Evolutionary conservation across 2,329 filamentous ascomycete genomes (phyloP), one percentile per base, ranked within the genome.

Genomic region (Knufia fluminis): DNA sequence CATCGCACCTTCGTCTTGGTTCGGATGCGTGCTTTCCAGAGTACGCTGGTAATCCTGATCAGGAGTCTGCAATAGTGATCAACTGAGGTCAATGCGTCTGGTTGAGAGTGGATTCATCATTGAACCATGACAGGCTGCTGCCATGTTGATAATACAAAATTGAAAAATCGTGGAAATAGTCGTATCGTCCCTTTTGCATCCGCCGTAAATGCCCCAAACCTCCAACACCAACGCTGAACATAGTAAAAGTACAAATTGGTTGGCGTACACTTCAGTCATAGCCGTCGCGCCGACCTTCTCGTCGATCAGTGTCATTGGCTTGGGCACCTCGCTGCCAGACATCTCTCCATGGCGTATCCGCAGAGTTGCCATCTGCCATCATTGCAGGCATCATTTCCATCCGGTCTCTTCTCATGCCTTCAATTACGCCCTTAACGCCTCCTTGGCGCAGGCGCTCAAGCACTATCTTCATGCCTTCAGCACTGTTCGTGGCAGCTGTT

Each of bases 391-490:
- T 63, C 61, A 57, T 77, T 73, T 35, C 75, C 50, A 56, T 48
- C 14, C 56, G 71, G 60, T 85, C 82, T 58, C 72, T 69, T 46
- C 79, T 71, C 82, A 85, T 85, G 23, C 80, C 82, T 56, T 85
- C 82, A 24, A 86, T 67, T n/a, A 85, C 83, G 19, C 68, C 81
- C 14, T 84, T 79, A 16, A 86, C 68, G 0, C 83, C 83, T 33
- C 82, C 82, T 51, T 73, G 71, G 48, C 83, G 71, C 61, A 86
- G 65, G 31, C 80, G 68, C 60, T 80, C 77, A 6, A 83, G 68
- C 19, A 83, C 80, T 19, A 83, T 73, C 52, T 80, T 80, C 80
- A 83, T 83, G 47, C 80, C 80, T 59, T 82, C 73, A 53, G 77
- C 78, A 54, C 79, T 80, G 58, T 80, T 82, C 8, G 78, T 67